phyloP scores from a whole-genome alignment of 306 rosid species.

The Rubus parviflorus region DNA sequence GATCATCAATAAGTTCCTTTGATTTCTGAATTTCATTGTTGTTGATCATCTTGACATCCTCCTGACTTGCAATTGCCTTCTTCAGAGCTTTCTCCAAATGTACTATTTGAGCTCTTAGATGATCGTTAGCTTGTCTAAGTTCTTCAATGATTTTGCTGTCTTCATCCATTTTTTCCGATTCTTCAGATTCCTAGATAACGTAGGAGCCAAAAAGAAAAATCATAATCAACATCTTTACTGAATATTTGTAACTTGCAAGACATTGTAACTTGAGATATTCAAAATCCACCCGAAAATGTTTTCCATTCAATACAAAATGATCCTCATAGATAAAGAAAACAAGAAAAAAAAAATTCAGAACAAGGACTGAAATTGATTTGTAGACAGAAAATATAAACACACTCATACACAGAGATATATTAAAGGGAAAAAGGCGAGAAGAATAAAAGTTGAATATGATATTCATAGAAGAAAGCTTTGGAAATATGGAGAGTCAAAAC shows the following conservation, averaged over 20 bases:
- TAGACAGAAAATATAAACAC: not conserved
- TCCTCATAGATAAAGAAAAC: not conserved
- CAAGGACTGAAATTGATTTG: not conserved
- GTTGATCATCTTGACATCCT: slow-evolving; percentile 58
- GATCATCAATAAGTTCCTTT: slow-evolving; percentile 68
- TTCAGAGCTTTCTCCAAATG: slow-evolving; percentile 76
- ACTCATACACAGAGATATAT: not conserved
- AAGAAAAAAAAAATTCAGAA: not conserved
- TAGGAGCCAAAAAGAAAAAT: slow-evolving; percentile 23
- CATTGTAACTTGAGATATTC: not conserved
- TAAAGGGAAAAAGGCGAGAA: not conserved
- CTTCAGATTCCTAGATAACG: slow-evolving; percentile 76
- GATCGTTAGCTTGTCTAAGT: slow-evolving; percentile 61
- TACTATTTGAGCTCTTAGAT: slow-evolving; percentile 54
- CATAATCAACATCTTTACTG: slow-evolving; percentile 7
- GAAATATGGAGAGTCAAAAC: not conserved
- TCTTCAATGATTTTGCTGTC: slow-evolving; percentile 87
- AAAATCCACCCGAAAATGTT: not conserved
- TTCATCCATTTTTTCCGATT: slow-evolving; percentile 96
- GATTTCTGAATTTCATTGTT: slow-evolving; percentile 59
- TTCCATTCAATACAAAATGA: not conserved
- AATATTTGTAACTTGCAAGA: slow-evolving; percentile 9
- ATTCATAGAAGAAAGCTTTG: not conserved
- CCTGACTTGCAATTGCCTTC: slow-evolving; percentile 65
- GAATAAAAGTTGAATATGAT: not conserved